Evolutionary conservation across 2,329 filamentous ascomycete genomes (phyloP), one percentile per base, ranked within the genome.

Genomic region (Calonectria honghensis): DNA sequence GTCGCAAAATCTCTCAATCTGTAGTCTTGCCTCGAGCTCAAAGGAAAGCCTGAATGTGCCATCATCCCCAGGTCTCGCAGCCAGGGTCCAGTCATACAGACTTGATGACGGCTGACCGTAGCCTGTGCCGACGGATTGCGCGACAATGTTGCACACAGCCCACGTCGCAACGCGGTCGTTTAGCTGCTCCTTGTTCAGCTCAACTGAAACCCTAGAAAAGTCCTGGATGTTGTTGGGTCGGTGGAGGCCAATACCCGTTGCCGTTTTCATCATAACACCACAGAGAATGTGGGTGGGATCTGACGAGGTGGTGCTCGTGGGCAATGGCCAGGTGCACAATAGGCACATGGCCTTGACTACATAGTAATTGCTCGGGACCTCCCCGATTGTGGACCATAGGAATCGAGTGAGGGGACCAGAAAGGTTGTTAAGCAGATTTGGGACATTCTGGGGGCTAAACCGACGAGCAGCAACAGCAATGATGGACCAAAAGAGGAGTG

Each of bases 241-340:
- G 81, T 97, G 94, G 68, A 97, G 88, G 27, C 95, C 94, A 78
- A 96, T 95, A 77, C 95, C 94, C 77, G 95, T 96, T 11, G 95
- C 95, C 29, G 94, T 92, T 85, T 96, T 95, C 91, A 96, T 96
- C 94, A 96, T 95, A 75, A 95, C 91, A 68, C 95, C 94, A 78
- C 93, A 93, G 24, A 96, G 87, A 82, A 95, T 96, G 82, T 96
- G 95, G 1, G 94, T 96, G 3, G 94, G 94, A 79, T 97, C 95
- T 10, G 93, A 93, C 7, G 93, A 93, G 1, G 94, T 95, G 6
- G 93, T 95, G 84, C 93, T 95, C n/a, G 93, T 95, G 0, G 95
- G 95, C 48, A 96, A 85, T 7, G 95, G 94, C 94, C 94, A 97
- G 6, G 93, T 94, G 83, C 94, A 96, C 52, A 96, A 85, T 72